Conservation (phyloP, 2,329 filamentous ascomycete species). For the Ophiostoma ulmi region DNA sequence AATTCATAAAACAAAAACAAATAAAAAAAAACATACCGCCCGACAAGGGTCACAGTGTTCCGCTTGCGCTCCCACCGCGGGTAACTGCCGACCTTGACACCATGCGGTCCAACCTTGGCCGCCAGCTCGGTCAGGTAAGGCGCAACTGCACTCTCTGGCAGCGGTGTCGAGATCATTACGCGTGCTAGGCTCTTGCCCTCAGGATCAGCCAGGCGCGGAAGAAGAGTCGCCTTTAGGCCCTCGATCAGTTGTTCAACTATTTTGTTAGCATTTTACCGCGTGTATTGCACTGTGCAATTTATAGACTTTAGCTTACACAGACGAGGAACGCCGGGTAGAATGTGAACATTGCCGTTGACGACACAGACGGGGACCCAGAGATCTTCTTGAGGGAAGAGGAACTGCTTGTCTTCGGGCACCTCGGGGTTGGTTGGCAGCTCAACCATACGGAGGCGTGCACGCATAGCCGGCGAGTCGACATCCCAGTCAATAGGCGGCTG, state of each 20-base stretch:
- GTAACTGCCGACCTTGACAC: constrained; percentile 93
- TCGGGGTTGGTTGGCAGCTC: constrained; percentile 71
- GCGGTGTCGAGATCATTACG: constrained; percentile 78
- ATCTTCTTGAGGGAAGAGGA: constrained; percentile 71
- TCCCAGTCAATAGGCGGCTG: constrained; percentile 81
- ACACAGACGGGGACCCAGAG: constrained; percentile 87
- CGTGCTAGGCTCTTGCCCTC: constrained; percentile 75
- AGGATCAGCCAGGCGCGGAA: constrained; percentile 69
- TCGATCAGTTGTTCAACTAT: constrained; percentile 69
- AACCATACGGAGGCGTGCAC: constrained; percentile 86
- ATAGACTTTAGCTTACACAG: constrained; percentile 52
- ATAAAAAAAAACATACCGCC: constrained; percentile 40
- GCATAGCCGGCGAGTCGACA: constrained; percentile 68
- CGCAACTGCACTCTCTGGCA: constrained; percentile 81
- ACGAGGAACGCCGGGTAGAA: constrained; percentile 81
- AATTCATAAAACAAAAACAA: background rate
- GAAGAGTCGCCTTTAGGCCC: constrained; percentile 64
- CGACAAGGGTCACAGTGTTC: constrained; percentile 88
- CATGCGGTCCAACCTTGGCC: constrained; percentile 63
- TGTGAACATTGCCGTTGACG: constrained; percentile 89
- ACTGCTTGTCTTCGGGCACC: constrained; percentile 62
- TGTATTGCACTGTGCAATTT: background rate
- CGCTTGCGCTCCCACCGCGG: constrained; percentile 81
- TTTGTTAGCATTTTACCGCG: background rate
- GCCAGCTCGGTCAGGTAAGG: constrained; percentile 77